phyloP scores from a whole-genome alignment of 148 eudicot species.

The Silene uniflora region DNA sequence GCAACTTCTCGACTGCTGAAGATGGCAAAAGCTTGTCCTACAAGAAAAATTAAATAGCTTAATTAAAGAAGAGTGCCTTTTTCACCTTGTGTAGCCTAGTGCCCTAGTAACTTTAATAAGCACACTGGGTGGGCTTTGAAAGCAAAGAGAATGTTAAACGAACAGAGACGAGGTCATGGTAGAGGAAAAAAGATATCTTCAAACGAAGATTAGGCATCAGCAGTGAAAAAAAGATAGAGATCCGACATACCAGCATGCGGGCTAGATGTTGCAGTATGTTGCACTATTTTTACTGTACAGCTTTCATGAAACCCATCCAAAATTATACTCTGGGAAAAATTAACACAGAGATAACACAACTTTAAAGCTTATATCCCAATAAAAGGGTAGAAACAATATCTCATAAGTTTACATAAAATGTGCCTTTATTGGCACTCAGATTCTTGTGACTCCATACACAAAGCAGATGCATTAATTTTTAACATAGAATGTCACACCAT shows the following conservation, averaged over 20 bases:
- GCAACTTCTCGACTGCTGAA: conserved; percentile 49
- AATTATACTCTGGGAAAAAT: conserved; percentile 52
- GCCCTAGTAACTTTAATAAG: neutral
- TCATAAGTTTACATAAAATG: neutral
- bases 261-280: conserved; percentile 40
- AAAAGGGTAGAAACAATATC: neutral
- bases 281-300: conserved; percentile 59
- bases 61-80: neutral
- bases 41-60: neutral
- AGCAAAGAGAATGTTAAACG: neutral
- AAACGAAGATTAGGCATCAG: neutral
- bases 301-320: conserved; percentile 48
- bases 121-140: neutral
- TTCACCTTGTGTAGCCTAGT: neutral
- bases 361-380: neutral
- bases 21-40: conserved; percentile 58
- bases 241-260: conserved; percentile 51
- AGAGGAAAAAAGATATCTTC: neutral
- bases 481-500: neutral
- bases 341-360: conserved; percentile 12
- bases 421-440: neutral
- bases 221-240: conserved; percentile 2
- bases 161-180: neutral
- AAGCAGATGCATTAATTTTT: neutral
- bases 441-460: neutral